A percentile compares a stretch with the other conserved stretches of the same genome.
phyloP scores from a whole-genome alignment of 305 asterid genomes.

The Fraxinus nigra region DNA sequence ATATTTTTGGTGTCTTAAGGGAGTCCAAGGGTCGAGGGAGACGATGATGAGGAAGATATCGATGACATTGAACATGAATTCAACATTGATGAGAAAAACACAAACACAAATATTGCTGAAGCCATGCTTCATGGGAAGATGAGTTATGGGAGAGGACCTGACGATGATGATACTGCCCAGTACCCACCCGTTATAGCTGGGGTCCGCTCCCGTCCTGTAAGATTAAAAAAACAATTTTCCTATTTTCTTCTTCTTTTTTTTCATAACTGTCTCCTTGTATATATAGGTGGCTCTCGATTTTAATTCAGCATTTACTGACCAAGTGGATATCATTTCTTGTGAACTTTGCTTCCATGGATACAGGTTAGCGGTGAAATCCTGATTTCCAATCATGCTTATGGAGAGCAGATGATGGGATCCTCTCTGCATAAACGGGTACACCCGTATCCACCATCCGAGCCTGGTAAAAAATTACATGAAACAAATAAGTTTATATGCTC shows the following conservation, averaged over 20 bases:
- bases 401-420: slow-evolving; percentile 69
- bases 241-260: neutral
- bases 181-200: slow-evolving; percentile 86
- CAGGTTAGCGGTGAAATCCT: slow-evolving; percentile 91
- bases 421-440: slow-evolving; percentile 85
- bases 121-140: slow-evolving; percentile 97
- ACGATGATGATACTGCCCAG: slow-evolving; percentile 62
- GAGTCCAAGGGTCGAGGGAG: slow-evolving; percentile 96
- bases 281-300: neutral
- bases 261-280: neutral
- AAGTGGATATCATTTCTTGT: neutral
- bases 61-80: slow-evolving; percentile 96
- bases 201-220: slow-evolving; percentile 68
- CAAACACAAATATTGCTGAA: slow-evolving; percentile 69
- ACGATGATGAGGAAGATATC: slow-evolving; percentile 93
- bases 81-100: slow-evolving; percentile 69
- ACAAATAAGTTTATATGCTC: neutral
- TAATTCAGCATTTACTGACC: too few relatives aligned
- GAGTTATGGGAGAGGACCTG: slow-evolving; percentile 97
- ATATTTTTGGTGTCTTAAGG: slow-evolving; percentile 42
- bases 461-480: slow-evolving; percentile 33
- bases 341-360: slow-evolving; percentile 1
- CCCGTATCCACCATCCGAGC: slow-evolving; percentile 67
- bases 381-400: slow-evolving; percentile 59
- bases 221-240: slow-evolving; percentile 2